Evolutionary conservation across 305 asterid species (phyloP).

Genomic region (Fraxinus ornus): DNA sequence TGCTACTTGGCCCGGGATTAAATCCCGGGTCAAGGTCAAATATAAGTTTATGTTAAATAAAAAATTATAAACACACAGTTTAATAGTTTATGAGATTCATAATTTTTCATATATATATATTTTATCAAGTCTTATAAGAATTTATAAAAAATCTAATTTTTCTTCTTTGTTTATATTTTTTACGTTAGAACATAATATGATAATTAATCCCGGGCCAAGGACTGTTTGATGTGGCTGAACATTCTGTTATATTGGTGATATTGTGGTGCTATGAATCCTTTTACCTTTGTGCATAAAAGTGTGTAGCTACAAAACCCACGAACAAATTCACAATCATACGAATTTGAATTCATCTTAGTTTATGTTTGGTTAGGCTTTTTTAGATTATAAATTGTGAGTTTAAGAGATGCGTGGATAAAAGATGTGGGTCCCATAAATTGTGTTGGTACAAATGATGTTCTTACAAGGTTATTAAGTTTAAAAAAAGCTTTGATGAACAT

Average conservation of each 20-base stretch:
- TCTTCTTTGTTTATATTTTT: too few species aligned
- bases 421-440: neutral
- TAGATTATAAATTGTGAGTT: neutral
- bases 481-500: neutral
- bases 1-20: too few species aligned
- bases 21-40: too few species aligned
- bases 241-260: neutral
- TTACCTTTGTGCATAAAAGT: neutral
- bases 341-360: neutral
- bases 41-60: too few species aligned
- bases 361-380: neutral
- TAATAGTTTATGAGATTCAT: too few species aligned
- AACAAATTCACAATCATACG: neutral
- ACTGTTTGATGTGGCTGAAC: neutral
- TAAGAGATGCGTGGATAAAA: neutral
- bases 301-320: neutral
- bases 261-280: neutral
- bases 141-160: too few species aligned
- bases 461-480: too few species aligned
- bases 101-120: too few species aligned
- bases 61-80: too few species aligned
- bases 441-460: neutral
- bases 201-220: too few species aligned
- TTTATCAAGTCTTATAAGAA: too few species aligned
- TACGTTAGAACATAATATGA: too few species aligned